Percentiles rank a stretch among this genome's conserved stretches.
These are phyloP conservation scores for Brassica rapa DNA, from an alignment of 345 rosid species.

Conservation along the genomic window DNA sequence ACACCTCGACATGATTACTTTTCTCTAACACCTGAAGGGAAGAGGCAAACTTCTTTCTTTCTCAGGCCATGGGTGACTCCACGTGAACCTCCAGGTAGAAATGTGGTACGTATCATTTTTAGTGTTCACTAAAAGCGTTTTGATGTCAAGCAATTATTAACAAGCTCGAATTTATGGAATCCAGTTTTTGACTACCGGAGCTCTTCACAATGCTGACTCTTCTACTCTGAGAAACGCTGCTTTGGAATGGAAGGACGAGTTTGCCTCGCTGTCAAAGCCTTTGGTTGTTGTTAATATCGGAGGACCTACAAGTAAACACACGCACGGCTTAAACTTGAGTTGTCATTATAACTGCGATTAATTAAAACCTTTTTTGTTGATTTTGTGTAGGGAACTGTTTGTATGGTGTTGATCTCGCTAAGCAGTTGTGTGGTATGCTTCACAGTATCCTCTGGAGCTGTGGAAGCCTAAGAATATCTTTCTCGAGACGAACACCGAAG, in stretches of 20 bases:
- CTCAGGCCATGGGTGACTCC: slow-evolving; percentile 80
- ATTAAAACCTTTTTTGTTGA: not conserved
- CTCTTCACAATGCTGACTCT: slow-evolving; percentile 79
- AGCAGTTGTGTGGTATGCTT: slow-evolving; percentile 57
- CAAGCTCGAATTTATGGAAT: slow-evolving; percentile 23
- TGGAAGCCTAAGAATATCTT: slow-evolving; percentile 83
- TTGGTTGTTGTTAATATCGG: slow-evolving; percentile 91
- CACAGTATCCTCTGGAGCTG: slow-evolving; percentile 74
- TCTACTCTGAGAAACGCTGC: slow-evolving; percentile 68
- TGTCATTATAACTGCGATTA: not conserved
- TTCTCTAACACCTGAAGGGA: slow-evolving; percentile 73
- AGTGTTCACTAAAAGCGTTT: not conserved
- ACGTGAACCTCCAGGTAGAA: slow-evolving; percentile 64
- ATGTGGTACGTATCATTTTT: slow-evolving; percentile 91
- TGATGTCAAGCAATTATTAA: not conserved
- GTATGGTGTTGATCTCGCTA: slow-evolving; percentile 77
- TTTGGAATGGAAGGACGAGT: slow-evolving; percentile 66
- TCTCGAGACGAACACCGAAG: slow-evolving; percentile 80
- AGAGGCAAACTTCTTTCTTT: slow-evolving; percentile 68
- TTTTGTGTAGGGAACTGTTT: slow-evolving; percentile 58
- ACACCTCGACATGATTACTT: slow-evolving; percentile 89
- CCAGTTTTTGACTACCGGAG: slow-evolving; percentile 86
- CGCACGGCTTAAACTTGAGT: not conserved
- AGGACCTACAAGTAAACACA: slow-evolving; percentile 72
- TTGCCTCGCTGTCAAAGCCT: slow-evolving; percentile 71